These are phyloP conservation scores for Gastroboletus turbinatus DNA, from an alignment of 1,284 basidiomycete genomes.

Conservation along the genomic window DNA sequence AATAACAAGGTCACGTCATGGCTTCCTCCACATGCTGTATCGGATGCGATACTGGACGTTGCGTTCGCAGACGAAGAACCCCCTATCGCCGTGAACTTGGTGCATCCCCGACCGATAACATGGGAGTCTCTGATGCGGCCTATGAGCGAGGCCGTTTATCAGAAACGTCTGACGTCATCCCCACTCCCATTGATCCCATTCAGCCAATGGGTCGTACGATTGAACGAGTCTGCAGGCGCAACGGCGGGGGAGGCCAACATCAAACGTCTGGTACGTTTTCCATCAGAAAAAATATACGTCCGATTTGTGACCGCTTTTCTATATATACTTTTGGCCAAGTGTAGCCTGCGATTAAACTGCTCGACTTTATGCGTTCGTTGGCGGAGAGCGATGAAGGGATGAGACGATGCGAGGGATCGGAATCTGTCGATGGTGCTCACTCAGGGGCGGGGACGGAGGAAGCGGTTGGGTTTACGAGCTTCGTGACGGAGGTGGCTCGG, in stretches of 20 bases:
- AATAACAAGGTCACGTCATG: conserved; percentile 21
- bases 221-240: conserved; percentile 11
- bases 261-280: conserved; percentile 12
- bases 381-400: conserved; percentile 5
- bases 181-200: conserved; percentile 25
- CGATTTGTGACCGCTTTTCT: not conserved
- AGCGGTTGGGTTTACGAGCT: conserved; percentile 2
- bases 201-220: conserved; percentile 22
- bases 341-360: conserved; percentile 20
- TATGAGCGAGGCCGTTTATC: conserved; percentile 15
- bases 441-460: conserved; percentile 1
- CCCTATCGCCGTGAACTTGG: conserved; percentile 24
- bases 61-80: conserved; percentile 19
- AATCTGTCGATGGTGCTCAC: not conserved
- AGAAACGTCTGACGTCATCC: conserved; percentile 7
- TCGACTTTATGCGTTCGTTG: conserved; percentile 15
- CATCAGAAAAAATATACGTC: conserved; percentile 6
- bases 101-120: conserved; percentile 27
- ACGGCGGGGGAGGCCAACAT: conserved; percentile 8
- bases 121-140: conserved; percentile 26
- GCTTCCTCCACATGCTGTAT: conserved; percentile 31
- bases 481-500: conserved; percentile 10
- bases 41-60: conserved; percentile 25
- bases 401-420: not conserved
- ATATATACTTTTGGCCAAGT: not conserved